Percentiles rank a stretch among this genome's conserved stretches.
phyloP scores from a whole-genome alignment of 306 rosid genomes.

The Oemleria cerasiformis region DNA sequence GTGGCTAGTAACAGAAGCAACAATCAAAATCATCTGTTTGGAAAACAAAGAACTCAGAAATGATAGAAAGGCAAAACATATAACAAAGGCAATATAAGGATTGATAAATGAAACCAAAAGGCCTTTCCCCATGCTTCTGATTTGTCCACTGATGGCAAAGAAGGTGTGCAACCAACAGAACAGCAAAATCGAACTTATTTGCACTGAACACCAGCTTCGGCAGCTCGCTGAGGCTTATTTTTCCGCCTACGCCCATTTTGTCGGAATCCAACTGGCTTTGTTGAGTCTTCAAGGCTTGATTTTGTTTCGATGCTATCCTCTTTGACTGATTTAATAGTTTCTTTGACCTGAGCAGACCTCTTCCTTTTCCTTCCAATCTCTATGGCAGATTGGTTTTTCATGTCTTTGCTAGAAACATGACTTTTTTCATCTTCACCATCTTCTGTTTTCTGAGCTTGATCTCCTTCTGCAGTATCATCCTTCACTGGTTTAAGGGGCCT shows the following conservation, averaged over 20 bases:
- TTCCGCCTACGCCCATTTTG: conserved; percentile 83
- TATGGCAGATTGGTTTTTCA: conserved; percentile 38
- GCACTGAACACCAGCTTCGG: conserved; percentile 86
- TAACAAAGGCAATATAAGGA: conserved; percentile 6
- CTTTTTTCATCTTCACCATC: conserved; percentile 44
- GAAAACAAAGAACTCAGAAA: conserved; percentile 5
- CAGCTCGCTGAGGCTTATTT: conserved; percentile 86
- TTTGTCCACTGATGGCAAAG: conserved; percentile 4
- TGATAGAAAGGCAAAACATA: conserved; percentile 2
- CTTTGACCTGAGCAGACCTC: conserved; percentile 47
- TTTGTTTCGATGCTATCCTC: conserved; percentile 44
- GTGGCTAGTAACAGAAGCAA: background rate
- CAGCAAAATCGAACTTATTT: conserved; percentile 39
- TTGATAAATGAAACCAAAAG: conserved; percentile 9
- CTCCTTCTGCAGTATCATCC: conserved; percentile 51
- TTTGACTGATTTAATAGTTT: conserved; percentile 41
- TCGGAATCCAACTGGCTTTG: conserved; percentile 66
- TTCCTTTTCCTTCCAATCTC: conserved; percentile 60
- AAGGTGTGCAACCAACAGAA: conserved; percentile 12
- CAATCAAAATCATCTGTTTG: conserved; percentile 18
- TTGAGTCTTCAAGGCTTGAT: conserved; percentile 39
- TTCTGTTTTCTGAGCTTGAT: conserved; percentile 41
- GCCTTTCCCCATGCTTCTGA: background rate
- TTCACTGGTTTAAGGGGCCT: conserved; percentile 50
- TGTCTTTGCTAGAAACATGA: conserved; percentile 33